Conservation (phyloP, 2,329 filamentous ascomycete genomes). For the Coniochaeta ligniaria region DNA sequence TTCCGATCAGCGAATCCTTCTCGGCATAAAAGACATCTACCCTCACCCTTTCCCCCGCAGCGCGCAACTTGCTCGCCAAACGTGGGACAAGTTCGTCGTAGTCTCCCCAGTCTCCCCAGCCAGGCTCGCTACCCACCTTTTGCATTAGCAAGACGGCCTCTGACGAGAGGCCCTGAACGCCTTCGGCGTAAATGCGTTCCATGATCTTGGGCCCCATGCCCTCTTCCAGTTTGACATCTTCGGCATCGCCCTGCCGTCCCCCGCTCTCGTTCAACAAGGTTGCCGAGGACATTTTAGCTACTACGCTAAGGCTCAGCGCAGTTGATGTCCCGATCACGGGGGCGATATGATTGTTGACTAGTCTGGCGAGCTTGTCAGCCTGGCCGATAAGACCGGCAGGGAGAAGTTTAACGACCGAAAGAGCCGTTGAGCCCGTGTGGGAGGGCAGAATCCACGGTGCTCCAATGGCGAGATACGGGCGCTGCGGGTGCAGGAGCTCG, state of each 20-base stretch:
- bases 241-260: not conserved
- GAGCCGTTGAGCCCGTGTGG: constrained; percentile 13
- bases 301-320: constrained; percentile 3
- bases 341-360: constrained; percentile 13
- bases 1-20: constrained; percentile 20
- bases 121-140: constrained; percentile 8
- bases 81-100: constrained; percentile 20
- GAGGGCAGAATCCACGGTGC: constrained; percentile 23
- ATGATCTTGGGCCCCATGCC: constrained; percentile 10
- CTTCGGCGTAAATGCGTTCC: constrained; percentile 15
- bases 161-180: constrained; percentile 16
- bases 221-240: constrained; percentile 13
- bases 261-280: not conserved
- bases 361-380: constrained; percentile 12
- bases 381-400: constrained; percentile 13
- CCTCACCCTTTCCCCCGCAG: constrained; percentile 7
- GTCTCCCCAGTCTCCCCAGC: constrained; percentile 23
- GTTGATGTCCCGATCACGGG: constrained; percentile 9
- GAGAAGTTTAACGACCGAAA: constrained; percentile 14
- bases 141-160: constrained; percentile 21
- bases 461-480: constrained; percentile 19
- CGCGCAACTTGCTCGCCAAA: constrained; percentile 12
- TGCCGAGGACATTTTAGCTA: not conserved
- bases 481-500: constrained; percentile 15
- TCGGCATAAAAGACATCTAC: constrained; percentile 21